phyloP scores from a whole-genome alignment of 2,329 filamentous ascomycete species.

The Tolypocladium endophyticum region DNA sequence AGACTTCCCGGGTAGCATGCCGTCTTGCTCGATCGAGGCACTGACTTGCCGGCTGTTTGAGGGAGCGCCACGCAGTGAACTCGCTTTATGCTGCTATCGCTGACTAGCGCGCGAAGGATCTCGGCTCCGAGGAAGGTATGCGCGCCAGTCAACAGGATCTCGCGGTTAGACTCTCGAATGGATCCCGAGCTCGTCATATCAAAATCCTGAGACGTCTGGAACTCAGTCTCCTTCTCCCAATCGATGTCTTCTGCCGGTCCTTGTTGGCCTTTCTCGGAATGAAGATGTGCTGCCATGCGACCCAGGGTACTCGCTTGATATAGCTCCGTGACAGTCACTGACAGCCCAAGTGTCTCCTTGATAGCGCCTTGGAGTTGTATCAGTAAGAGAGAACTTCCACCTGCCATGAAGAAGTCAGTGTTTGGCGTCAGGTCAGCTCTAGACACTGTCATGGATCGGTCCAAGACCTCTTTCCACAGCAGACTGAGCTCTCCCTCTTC shows the following conservation, averaged over 20 bases:
- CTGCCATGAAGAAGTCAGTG: slow-evolving; percentile 30
- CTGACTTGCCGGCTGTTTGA: not conserved
- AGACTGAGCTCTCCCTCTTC: slow-evolving; percentile 1
- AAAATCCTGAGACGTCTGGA: slow-evolving; percentile 9
- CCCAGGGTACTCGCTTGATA: slow-evolving; percentile 26
- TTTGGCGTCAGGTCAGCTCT: slow-evolving; percentile 5
- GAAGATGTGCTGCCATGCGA: slow-evolving; percentile 24
- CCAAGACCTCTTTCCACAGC: slow-evolving; percentile 8
- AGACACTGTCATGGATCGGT: not conserved
- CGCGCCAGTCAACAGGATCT: not conserved
- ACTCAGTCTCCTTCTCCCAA: slow-evolving; percentile 7
- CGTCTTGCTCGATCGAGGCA: not conserved
- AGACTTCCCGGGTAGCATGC: slow-evolving; percentile 3
- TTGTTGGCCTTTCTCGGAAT: slow-evolving; percentile 6
- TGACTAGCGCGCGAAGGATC: slow-evolving; percentile 25
- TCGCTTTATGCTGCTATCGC: slow-evolving; percentile 15
- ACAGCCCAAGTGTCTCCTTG: slow-evolving; percentile 15
- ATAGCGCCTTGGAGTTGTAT: slow-evolving; percentile 22
- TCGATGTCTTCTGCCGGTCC: not conserved
- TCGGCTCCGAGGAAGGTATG: slow-evolving; percentile 29
- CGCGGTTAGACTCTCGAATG: not conserved
- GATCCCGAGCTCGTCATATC: not conserved
- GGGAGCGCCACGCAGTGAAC: slow-evolving; percentile 35
- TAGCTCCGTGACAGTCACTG: slow-evolving; percentile 23
- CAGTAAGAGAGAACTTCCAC: slow-evolving; percentile 30